Conservation (phyloP, 192 early-diverging fungal species). For the Rhizophagus prolifer region DNA sequence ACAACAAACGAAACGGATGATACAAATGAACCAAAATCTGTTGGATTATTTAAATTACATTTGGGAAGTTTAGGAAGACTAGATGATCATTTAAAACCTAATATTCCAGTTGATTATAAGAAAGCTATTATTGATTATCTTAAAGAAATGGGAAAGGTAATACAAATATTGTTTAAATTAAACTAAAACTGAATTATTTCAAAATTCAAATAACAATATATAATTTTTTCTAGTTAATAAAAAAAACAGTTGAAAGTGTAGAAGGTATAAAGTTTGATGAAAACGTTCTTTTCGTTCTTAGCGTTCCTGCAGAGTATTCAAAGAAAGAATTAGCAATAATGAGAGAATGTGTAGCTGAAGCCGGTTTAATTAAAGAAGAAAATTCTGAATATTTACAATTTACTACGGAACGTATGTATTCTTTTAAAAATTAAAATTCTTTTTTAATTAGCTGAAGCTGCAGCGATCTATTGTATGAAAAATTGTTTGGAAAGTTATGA, state of each 20-base stretch:
- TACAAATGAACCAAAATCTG: not conserved
- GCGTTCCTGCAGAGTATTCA: not conserved
- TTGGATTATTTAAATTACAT: not conserved
- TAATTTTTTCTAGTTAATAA: not conserved
- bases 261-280: not conserved
- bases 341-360: not conserved
- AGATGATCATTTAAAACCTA: not conserved
- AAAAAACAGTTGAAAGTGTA: not conserved
- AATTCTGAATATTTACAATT: not conserved
- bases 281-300: not conserved
- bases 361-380: not conserved
- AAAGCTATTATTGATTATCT: slow-evolving; percentile 11
- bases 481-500: not conserved
- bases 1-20: not conserved
- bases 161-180: not conserved
- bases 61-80: not conserved
- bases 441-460: slow-evolving; percentile 16
- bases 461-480: not conserved
- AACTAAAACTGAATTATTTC: not conserved
- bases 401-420: slow-evolving; percentile 17
- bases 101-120: not conserved
- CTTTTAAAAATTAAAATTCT: not conserved
- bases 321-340: not conserved
- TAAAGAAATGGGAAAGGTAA: not conserved
- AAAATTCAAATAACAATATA: not conserved